These are phyloP conservation scores for Trichomonas gallinae DNA, from an alignment of 208 protist genomes.

Conservation along the genomic window DNA sequence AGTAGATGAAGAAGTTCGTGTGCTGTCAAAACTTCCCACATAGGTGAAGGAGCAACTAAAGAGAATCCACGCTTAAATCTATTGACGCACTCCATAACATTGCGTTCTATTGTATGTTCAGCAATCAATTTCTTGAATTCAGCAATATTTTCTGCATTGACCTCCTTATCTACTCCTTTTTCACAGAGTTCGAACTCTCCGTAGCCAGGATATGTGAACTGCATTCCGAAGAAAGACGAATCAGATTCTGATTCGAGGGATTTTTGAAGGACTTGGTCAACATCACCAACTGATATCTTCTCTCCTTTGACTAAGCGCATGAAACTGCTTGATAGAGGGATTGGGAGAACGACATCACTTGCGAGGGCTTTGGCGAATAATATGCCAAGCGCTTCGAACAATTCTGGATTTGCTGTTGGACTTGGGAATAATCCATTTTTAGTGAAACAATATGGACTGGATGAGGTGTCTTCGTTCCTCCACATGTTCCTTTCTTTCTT, in stretches of 20 bases:
- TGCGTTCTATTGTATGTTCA: neutral
- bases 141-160: neutral
- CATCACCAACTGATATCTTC: neutral
- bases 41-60: neutral
- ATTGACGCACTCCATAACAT: neutral
- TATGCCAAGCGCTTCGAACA: neutral
- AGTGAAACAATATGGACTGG: neutral
- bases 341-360: neutral
- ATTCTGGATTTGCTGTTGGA: neutral
- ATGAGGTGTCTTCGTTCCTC: neutral
- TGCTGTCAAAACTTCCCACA: neutral
- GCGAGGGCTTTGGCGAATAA: neutral
- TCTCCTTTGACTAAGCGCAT: neutral
- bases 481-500: neutral
- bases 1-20: neutral
- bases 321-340: neutral
- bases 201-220: neutral
- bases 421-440: neutral
- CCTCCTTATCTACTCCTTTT: neutral
- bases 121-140: neutral
- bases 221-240: neutral
- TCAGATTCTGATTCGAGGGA: neutral
- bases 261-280: neutral
- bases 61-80: neutral
- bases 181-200: neutral